Evolutionary conservation across 441 rosid genomes (phyloP).

Genomic region (Corymbia citriodora): DNA sequence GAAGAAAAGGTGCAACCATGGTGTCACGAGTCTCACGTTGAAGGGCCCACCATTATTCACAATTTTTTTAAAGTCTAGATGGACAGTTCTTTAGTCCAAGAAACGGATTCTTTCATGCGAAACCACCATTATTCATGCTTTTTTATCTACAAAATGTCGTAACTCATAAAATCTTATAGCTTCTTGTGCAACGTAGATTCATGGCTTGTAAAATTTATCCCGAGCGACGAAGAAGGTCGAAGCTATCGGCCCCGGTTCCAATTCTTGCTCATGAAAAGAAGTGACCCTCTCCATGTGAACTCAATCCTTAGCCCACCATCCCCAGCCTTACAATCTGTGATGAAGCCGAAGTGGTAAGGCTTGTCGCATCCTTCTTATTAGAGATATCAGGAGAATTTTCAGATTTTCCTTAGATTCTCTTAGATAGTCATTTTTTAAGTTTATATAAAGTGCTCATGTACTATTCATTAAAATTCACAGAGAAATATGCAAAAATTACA

Average conservation of each 20-base stretch:
- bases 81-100: not conserved
- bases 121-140: not conserved
- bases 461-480: no score
- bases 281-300: not conserved
- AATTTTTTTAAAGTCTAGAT: not conserved
- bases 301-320: not conserved
- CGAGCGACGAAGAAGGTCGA: not conserved
- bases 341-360: not conserved
- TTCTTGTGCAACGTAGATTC: not conserved
- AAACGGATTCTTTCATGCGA: not conserved
- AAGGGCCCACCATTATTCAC: not conserved
- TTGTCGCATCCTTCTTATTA: not conserved
- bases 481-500: no score
- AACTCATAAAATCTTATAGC: not conserved
- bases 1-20: conserved; percentile 2
- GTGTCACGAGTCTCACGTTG: not conserved
- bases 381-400: not conserved
- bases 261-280: not conserved
- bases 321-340: accelerated
- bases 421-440: not conserved
- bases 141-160: not conserved
- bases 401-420: not conserved
- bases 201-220: not conserved
- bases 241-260: not conserved
- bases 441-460: not conserved